Percentiles rank a stretch among this genome's conserved stretches.
These are phyloP conservation scores for Xerocomus potaroensis DNA, from an alignment of 768 basidiomycete species.

Conservation along the genomic window DNA sequence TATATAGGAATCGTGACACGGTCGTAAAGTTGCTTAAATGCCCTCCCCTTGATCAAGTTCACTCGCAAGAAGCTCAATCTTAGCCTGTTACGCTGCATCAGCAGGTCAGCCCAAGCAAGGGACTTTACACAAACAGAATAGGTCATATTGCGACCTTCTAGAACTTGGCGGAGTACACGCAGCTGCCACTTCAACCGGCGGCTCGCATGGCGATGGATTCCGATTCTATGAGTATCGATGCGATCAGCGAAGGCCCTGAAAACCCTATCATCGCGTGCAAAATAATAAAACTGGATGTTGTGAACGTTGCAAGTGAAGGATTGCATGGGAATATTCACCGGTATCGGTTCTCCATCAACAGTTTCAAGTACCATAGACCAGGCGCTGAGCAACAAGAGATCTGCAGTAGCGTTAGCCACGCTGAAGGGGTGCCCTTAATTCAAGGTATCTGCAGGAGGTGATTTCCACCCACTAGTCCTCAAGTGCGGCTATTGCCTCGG, in stretches of 20 bases:
- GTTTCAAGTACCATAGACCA: conserved; percentile 66
- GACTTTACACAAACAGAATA: conserved; percentile 50
- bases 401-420: conserved; percentile 85
- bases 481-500: conserved; percentile 70
- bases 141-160: conserved; percentile 64
- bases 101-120: not conserved
- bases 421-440: conserved; percentile 34
- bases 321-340: conserved; percentile 44
- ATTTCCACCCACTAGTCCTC: conserved; percentile 82
- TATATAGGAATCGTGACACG: not conserved
- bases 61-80: conserved; percentile 56
- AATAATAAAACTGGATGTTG: conserved; percentile 63
- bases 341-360: conserved; percentile 62
- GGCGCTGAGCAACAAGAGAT: conserved; percentile 75
- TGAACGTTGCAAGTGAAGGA: not conserved
- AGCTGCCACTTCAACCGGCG: conserved; percentile 70
- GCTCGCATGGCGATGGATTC: conserved; percentile 46
- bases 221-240: conserved; percentile 34
- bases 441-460: not conserved
- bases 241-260: conserved; percentile 61
- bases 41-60: conserved; percentile 65
- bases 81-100: conserved; percentile 38
- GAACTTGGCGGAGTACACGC: conserved; percentile 51
- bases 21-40: conserved; percentile 29
- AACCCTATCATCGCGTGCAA: conserved; percentile 88